phyloP scores from a whole-genome alignment of 441 rosid species.

The Adansonia rubrostipa region DNA sequence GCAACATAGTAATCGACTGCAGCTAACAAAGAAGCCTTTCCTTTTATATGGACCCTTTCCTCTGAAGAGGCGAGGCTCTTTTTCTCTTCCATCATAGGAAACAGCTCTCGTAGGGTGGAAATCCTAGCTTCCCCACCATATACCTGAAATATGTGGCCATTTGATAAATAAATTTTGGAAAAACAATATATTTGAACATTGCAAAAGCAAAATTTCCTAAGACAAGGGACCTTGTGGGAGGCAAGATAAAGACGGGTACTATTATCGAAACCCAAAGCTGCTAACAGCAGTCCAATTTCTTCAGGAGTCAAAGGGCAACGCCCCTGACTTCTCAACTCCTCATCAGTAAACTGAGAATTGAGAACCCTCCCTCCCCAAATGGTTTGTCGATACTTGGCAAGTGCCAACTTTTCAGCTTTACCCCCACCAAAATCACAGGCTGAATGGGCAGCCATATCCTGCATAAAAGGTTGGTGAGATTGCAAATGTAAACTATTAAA shows the following conservation, averaged over 20 bases:
- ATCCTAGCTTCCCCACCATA: conserved; percentile 98
- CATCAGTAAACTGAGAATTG: conserved; percentile 93
- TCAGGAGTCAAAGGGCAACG: conserved; percentile 94
- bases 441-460: conserved; percentile 99
- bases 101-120: conserved; percentile 65
- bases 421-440: conserved; percentile 99
- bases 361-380: conserved; percentile 98
- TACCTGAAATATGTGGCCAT: conserved; percentile 51
- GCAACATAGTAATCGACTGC: conserved; percentile 90
- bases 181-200: background rate
- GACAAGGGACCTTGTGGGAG: conserved; percentile 80
- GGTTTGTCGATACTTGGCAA: conserved; percentile 88
- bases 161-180: conserved; percentile 5
- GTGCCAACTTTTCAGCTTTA: conserved; percentile 82
- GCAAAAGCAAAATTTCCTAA: conserved; percentile 17
- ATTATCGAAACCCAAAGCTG: conserved; percentile 90
- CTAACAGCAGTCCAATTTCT: conserved; percentile 85
- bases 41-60: conserved; percentile 75
- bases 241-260: conserved; percentile 93
- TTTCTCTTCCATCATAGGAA: conserved; percentile 93
- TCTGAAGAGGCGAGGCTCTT: conserved; percentile 82
- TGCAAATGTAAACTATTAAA: conserved; percentile 1
- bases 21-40: conserved; percentile 91
- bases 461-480: conserved; percentile 26
- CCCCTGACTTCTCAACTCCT: conserved; percentile 92